phyloP scores from a whole-genome alignment of 176 grass and related monocot genomes.

The Oryza rufipogon region DNA sequence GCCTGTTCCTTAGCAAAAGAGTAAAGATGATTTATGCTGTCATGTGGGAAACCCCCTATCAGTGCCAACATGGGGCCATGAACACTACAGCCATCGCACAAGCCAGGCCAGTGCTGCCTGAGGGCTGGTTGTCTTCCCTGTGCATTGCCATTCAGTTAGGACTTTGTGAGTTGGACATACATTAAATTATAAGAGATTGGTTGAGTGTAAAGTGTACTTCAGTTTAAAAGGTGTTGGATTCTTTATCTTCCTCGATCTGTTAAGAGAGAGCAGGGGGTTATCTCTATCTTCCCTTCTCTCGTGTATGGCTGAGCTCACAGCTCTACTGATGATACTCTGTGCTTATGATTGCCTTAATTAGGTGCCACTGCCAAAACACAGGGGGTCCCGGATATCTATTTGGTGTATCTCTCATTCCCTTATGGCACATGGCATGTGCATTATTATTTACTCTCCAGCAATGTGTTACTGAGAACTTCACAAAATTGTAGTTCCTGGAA shows the following conservation, averaged over 20 bases:
- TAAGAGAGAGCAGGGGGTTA: background rate
- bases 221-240: background rate
- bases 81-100: background rate
- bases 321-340: background rate
- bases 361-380: background rate
- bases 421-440: background rate
- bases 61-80: background rate
- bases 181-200: background rate
- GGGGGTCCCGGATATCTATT: background rate
- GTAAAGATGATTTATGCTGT: constrained; percentile 10
- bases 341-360: background rate
- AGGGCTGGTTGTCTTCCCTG: background rate
- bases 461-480: background rate
- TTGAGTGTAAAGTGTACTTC: background rate
- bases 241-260: background rate
- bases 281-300: background rate
- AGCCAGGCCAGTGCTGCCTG: background rate
- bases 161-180: constrained; percentile 1
- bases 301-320: too few relatives aligned
- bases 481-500: background rate
- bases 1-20: constrained; percentile 15
- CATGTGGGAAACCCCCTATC: background rate
- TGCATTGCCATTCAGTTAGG: background rate
- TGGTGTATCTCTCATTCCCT: background rate
- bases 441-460: background rate